Conservation (phyloP, 306 rosid genomes). For the barrel medic (Medicago truncatula) region DNA sequence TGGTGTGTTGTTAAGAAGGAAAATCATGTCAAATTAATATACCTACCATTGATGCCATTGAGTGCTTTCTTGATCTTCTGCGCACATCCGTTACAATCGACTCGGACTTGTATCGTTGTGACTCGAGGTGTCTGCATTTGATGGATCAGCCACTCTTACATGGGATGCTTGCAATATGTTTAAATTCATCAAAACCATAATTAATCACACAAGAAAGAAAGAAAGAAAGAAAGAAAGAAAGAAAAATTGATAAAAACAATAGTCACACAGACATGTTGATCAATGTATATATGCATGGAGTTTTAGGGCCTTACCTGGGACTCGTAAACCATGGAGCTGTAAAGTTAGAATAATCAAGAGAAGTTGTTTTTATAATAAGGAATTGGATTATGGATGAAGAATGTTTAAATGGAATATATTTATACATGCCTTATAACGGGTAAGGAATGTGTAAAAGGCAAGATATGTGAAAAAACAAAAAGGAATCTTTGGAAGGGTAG, state of each 20-base stretch:
- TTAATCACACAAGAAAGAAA: background rate
- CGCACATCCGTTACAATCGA: constrained; percentile 95
- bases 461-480: constrained; percentile 64
- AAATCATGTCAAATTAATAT: background rate
- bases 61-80: constrained; percentile 87
- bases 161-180: constrained; percentile 1
- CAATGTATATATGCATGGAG: constrained; percentile 7
- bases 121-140: constrained; percentile 68
- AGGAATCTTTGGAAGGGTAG: constrained; percentile 50
- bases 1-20: constrained; percentile 9
- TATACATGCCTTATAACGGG: constrained; percentile 42
- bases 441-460: constrained; percentile 69
- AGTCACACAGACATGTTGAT: no score
- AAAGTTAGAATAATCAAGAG: constrained; percentile 42
- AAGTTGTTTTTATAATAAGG: constrained; percentile 33
- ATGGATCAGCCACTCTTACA: constrained; percentile 32
- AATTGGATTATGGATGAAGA: constrained; percentile 53
- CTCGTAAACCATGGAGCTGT: constrained; percentile 61
- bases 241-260: background rate
- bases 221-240: no score
- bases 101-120: constrained; percentile 82
- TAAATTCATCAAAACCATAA: constrained; percentile 18
- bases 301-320: constrained; percentile 60
- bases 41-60: constrained; percentile 71
- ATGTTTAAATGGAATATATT: constrained; percentile 59